A percentile compares a stretch with the other conserved stretches of the same genome.
Conservation (phyloP, 768 basidiomycete species). For the Phaeolepiota aurea region DNA sequence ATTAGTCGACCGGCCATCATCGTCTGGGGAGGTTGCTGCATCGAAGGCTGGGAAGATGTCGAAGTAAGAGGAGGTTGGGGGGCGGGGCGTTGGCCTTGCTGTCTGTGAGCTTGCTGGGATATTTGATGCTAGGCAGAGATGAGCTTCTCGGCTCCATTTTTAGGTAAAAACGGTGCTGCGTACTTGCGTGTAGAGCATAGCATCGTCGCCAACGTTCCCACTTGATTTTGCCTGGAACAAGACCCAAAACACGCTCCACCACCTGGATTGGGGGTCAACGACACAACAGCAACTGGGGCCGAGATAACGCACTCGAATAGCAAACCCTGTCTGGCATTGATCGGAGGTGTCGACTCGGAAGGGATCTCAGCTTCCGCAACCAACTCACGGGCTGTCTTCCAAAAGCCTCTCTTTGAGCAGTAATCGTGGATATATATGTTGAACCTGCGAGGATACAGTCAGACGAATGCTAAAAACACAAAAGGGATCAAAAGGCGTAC, state of each 20-base stretch:
- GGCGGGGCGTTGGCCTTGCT: neutral
- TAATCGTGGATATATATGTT: slow-evolving; percentile 88
- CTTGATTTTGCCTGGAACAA: slow-evolving; percentile 76
- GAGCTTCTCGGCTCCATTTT: neutral
- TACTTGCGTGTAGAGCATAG: slow-evolving; percentile 64
- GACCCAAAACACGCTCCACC: slow-evolving; percentile 90
- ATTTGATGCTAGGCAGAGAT: neutral
- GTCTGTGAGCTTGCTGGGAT: neutral
- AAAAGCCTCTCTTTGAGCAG: slow-evolving; percentile 71
- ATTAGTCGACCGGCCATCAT: slow-evolving; percentile 8
- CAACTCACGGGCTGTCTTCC: slow-evolving; percentile 64
- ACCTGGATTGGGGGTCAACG: slow-evolving; percentile 32
- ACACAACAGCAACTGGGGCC: slow-evolving; percentile 3
- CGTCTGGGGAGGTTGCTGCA: slow-evolving; percentile 7
- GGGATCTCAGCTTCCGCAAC: slow-evolving; percentile 59
- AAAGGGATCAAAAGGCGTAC: slow-evolving; percentile 31
- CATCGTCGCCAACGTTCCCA: slow-evolving; percentile 59
- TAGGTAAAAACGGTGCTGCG: slow-evolving; percentile 12
- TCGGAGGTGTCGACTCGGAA: slow-evolving; percentile 58
- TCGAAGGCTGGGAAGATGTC: slow-evolving; percentile 1
- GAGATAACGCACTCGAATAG: slow-evolving; percentile 63
- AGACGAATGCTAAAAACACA: slow-evolving; percentile 4
- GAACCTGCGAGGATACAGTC: slow-evolving; percentile 43
- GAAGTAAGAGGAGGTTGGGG: neutral
- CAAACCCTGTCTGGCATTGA: slow-evolving; percentile 76